Evolutionary conservation across 495 filamentous ascomycete species (phyloP).

Genomic region (Xylaria sp.): DNA sequence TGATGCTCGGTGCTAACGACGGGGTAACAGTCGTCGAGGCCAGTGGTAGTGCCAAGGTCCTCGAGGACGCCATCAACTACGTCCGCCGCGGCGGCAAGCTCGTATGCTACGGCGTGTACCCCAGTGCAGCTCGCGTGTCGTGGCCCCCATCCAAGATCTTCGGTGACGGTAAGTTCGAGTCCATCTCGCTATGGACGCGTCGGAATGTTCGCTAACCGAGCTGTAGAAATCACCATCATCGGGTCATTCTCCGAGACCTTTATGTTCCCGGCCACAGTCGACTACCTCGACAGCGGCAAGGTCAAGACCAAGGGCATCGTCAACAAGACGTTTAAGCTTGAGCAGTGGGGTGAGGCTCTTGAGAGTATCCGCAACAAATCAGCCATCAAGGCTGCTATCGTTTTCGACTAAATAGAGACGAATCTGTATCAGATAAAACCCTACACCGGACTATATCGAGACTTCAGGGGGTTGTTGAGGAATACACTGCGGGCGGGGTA

Average conservation of each 20-base stretch:
- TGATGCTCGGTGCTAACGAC: slow-evolving; percentile 21
- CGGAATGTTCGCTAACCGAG: slow-evolving; percentile 35
- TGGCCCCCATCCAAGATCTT: slow-evolving; percentile 73
- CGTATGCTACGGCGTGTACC: slow-evolving; percentile 71
- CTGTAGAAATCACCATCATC: slow-evolving; percentile 69
- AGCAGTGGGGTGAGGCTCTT: slow-evolving; percentile 61
- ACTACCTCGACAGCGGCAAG: slow-evolving; percentile 71
- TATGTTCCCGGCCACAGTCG: slow-evolving; percentile 76
- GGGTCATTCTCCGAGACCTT: slow-evolving; percentile 74
- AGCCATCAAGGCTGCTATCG: slow-evolving; percentile 75
- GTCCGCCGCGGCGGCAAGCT: slow-evolving; percentile 72
- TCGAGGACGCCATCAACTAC: slow-evolving; percentile 75
- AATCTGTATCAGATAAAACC: background rate
- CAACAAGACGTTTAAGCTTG: slow-evolving; percentile 60
- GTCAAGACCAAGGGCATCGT: slow-evolving; percentile 65
- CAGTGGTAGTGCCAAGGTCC: slow-evolving; percentile 69
- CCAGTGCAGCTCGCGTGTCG: slow-evolving; percentile 63
- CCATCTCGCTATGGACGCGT: too few relatives aligned
- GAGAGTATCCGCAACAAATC: slow-evolving; percentile 68
- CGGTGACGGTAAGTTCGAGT: slow-evolving; percentile 40
- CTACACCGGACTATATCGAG: slow-evolving; percentile 1
- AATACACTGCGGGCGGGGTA: background rate
- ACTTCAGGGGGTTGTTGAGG: background rate
- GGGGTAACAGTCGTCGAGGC: slow-evolving; percentile 53
- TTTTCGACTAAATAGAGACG: slow-evolving; percentile 60